Percentiles rank a stretch among this genome's conserved stretches.
These are phyloP conservation scores for Evernia prunastri DNA, from an alignment of 495 filamentous ascomycete species.

Conservation along the genomic window DNA sequence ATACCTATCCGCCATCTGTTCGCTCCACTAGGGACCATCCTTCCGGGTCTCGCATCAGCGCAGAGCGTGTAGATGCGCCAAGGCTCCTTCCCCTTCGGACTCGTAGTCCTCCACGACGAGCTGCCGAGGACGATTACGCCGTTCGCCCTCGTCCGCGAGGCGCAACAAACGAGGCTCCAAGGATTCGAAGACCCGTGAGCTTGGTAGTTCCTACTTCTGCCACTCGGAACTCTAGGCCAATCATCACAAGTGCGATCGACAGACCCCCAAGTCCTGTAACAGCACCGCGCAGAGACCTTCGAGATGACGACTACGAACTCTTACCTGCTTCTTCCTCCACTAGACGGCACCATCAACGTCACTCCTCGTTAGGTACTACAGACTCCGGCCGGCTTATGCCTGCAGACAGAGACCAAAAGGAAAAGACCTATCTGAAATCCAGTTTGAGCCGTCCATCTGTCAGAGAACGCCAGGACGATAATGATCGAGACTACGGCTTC, in stretches of 20 bases:
- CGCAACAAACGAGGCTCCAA: conserved; percentile 17
- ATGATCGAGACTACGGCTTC: conserved; percentile 61
- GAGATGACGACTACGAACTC: conserved; percentile 25
- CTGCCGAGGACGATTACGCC: conserved; percentile 23
- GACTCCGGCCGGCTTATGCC: conserved; percentile 16
- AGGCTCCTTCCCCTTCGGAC: conserved; percentile 16
- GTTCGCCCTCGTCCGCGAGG: conserved; percentile 22
- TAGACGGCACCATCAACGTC: conserved; percentile 23
- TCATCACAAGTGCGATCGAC: conserved; percentile 25
- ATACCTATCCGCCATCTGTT: conserved; percentile 19
- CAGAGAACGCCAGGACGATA: conserved; percentile 37
- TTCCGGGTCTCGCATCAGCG: conserved; percentile 21
- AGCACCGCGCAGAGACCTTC: conserved; percentile 20
- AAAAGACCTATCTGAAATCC: conserved; percentile 12
- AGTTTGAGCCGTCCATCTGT: conserved; percentile 17
- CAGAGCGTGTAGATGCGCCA: conserved; percentile 21
- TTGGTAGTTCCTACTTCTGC: conserved; percentile 19
- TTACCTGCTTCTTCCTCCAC: conserved; percentile 24
- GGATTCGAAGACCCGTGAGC: conserved; percentile 22
- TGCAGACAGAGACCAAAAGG: conserved; percentile 21
- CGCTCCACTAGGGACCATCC: conserved; percentile 23
- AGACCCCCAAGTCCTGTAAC: conserved; percentile 25
- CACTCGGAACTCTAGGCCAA: conserved; percentile 21
- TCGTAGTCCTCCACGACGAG: conserved; percentile 23
- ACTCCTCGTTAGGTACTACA: conserved; percentile 22